phyloP scores from a whole-genome alignment of 116 monocot species.

The Iris pallida region DNA sequence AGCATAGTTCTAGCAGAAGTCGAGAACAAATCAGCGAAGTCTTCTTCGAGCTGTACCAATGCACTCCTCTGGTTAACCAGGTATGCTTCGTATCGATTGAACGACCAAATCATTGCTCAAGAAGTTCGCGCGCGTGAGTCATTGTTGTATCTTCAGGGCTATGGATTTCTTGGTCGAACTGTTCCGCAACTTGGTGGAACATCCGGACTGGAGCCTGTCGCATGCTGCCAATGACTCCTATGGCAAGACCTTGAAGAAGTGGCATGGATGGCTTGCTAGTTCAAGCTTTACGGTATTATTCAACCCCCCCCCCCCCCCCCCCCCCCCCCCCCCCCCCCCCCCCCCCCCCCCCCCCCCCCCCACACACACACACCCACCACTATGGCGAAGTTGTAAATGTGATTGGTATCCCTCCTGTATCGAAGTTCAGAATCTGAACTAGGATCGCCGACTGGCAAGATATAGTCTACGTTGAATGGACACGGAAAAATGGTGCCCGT shows the following conservation, averaged over 20 bases:
- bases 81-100: background rate
- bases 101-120: no score
- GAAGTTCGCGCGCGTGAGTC: background rate
- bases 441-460: no score
- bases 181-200: slow-evolving; percentile 38
- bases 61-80: slow-evolving; percentile 21
- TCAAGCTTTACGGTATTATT: slow-evolving; percentile 34
- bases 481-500: no score
- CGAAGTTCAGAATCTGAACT: background rate
- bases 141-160: slow-evolving; percentile 18
- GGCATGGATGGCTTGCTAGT: slow-evolving; percentile 50
- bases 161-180: slow-evolving; percentile 54
- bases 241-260: slow-evolving; percentile 45
- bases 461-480: no score
- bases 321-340: no score
- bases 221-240: slow-evolving; percentile 41
- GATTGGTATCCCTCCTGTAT: background rate
- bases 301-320: no score
- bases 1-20: slow-evolving; percentile 12
- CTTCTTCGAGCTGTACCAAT: slow-evolving; percentile 21
- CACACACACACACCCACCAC: no score
- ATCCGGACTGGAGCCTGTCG: slow-evolving; percentile 41
- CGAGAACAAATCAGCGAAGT: slow-evolving; percentile 10
- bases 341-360: no score
- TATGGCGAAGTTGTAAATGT: background rate